phyloP scores from a whole-genome alignment of 768 basidiomycete species.

The Rhodotorula taiwanensis region DNA sequence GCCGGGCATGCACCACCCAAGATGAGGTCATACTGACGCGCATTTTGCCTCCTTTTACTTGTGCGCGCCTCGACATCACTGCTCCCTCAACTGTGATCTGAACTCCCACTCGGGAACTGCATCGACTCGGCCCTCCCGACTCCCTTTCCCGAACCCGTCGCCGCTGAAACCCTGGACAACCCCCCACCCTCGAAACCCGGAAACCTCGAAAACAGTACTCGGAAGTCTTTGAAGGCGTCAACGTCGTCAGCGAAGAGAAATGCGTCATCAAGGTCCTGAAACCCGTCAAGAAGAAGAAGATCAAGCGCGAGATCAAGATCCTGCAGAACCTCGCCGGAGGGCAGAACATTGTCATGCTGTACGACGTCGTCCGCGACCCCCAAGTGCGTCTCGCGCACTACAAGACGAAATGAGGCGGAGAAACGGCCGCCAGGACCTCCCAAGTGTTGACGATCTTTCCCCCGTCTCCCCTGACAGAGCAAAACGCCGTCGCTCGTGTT shows the following conservation, averaged over 20 bases:
- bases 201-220: neutral
- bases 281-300: constrained; percentile 36
- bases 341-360: constrained; percentile 33
- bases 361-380: constrained; percentile 37
- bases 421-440: no score
- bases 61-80: no score
- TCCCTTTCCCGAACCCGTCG: no score
- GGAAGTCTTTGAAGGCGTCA: constrained; percentile 39
- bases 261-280: constrained; percentile 7
- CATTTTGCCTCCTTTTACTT: no score
- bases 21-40: no score
- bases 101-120: no score
- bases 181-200: no score
- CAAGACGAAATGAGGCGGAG: no score
- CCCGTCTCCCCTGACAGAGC: constrained; percentile 8
- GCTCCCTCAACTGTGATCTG: neutral
- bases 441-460: no score
- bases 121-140: no score
- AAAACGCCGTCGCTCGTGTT: constrained; percentile 36
- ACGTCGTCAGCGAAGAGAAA: constrained; percentile 35
- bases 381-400: constrained; percentile 16
- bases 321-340: constrained; percentile 31
- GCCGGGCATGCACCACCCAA: no score
- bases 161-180: no score
- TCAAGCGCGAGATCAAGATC: constrained; percentile 40